Evolutionary conservation across 495 filamentous ascomycete genomes (phyloP), one percentile per base, ranked within the genome.

Genomic region (Venustampulla echinocandica): DNA sequence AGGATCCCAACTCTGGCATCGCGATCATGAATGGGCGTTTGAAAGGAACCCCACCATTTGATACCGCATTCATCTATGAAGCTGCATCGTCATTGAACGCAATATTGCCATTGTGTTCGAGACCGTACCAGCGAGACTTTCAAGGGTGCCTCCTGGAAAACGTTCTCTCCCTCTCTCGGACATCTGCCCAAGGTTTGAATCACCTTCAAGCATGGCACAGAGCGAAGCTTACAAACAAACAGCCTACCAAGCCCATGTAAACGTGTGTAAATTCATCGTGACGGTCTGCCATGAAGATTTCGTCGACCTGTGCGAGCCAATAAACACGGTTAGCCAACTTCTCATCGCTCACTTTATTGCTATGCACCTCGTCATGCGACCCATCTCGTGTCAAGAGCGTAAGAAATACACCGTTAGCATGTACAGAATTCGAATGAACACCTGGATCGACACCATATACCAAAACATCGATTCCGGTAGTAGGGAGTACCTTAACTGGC

Each of bases 371-470:
- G 13, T 25, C 11, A 42, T 25, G 39, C 18, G 39, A 4, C 39
- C 39, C 2, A 42, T 42, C 11, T 42, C 19, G 4, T 42, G 39
- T 18, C 39, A 18, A 1, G 39, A 42, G 18, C 19, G 39, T 2
- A 42, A 42, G 19, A 22, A 23, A n/a, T 25, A 42, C 18, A 42
- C 39, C 9, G 39, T 42, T 23, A 24, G 19, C 4, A 24, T 42
- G 10, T 42, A 42, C 19, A 13, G 39, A 24, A 42, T 42, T 18
- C 19, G 39, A 27, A 42, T 42, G 39, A 25, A 18, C 22, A 42
- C 19, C 13, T 42, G 39, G 39, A 42, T 42, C 18, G 11, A 13
- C 9, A 22, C 23, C n/a, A 42, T 42, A 3, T n/a, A n/a, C 7
- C 23, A 42, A 4, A 11, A 18, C 2, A 5, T 42, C 2, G 22